Conservation (phyloP, 495 filamentous ascomycete species). For the Annulohypoxylon moriforme region DNA sequence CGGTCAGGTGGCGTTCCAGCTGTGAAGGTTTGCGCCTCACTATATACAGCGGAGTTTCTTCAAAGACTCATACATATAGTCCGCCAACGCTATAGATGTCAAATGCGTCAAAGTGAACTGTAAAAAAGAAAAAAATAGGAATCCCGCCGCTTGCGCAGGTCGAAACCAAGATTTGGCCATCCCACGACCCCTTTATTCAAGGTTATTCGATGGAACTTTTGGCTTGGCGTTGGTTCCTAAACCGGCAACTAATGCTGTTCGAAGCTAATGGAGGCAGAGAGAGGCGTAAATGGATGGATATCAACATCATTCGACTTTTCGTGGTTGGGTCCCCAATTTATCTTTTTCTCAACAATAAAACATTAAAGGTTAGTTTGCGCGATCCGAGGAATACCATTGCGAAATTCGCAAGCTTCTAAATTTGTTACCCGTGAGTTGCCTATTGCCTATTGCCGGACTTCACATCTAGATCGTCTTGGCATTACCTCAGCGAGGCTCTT, state of each 20-base stretch:
- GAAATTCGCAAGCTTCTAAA: background rate
- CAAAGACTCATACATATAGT: background rate
- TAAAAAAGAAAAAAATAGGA: background rate
- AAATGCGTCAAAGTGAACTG: background rate
- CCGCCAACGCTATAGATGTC: background rate
- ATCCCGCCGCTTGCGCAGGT: background rate
- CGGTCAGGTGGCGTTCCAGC: background rate
- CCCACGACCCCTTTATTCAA: background rate
- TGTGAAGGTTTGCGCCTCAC: background rate
- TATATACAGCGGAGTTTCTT: background rate
- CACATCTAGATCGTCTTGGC: background rate
- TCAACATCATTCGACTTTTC: background rate
- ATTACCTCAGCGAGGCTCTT: background rate
- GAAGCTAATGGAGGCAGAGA: background rate
- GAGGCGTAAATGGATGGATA: background rate
- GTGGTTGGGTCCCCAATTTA: background rate
- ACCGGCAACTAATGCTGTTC: background rate
- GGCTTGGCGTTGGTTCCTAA: background rate
- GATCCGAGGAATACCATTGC: background rate
- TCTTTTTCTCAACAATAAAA: background rate
- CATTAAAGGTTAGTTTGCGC: background rate
- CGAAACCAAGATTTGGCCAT: background rate
- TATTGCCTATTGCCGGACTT: background rate
- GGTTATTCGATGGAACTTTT: conserved; percentile 2
- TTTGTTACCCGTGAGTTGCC: background rate